A percentile compares a stretch with the other conserved stretches of the same genome.
These are phyloP conservation scores for Coniochaeta prunicola DNA, from an alignment of 2,329 filamentous ascomycete genomes.

Conservation along the genomic window DNA sequence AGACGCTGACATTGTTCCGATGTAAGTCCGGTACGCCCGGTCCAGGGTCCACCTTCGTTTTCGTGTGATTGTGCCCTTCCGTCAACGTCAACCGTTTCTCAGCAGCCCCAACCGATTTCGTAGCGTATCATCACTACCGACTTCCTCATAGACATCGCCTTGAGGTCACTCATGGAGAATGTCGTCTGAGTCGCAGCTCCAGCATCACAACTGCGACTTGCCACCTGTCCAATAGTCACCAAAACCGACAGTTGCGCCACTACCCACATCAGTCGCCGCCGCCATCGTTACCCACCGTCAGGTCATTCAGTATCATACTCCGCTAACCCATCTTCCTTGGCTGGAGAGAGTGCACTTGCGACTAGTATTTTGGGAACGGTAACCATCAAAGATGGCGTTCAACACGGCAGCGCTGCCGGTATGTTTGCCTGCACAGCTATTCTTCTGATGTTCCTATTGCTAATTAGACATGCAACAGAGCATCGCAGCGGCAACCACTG, in stretches of 20 bases:
- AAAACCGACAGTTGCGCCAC: not conserved
- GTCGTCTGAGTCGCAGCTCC: constrained; percentile 1
- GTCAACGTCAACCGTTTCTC: constrained; percentile 2
- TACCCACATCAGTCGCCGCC: not conserved
- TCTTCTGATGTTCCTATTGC: not conserved
- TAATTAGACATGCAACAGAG: constrained; percentile 18
- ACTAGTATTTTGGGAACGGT: not conserved
- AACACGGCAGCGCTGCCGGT: constrained; percentile 21
- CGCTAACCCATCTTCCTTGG: not conserved
- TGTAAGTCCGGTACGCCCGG: not conserved
- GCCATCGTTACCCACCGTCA: not conserved
- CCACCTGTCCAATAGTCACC: not conserved
- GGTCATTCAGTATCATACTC: not conserved
- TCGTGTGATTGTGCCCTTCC: not conserved
- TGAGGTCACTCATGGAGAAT: not conserved
- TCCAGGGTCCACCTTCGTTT: not conserved
- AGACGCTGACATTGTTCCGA: not conserved
- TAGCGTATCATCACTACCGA: not conserved
- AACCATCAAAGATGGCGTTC: constrained; percentile 16
- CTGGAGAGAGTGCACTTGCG: not conserved
- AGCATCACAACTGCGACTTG: not conserved
- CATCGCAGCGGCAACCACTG: constrained; percentile 34
- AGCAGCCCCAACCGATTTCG: not conserved
- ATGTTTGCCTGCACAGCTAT: constrained; percentile 3
- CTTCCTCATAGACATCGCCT: not conserved